A percentile compares a stretch with the other conserved stretches of the same genome.
phyloP scores from a whole-genome alignment of 257 asterid genomes.

The Capsicum rhomboideum region DNA sequence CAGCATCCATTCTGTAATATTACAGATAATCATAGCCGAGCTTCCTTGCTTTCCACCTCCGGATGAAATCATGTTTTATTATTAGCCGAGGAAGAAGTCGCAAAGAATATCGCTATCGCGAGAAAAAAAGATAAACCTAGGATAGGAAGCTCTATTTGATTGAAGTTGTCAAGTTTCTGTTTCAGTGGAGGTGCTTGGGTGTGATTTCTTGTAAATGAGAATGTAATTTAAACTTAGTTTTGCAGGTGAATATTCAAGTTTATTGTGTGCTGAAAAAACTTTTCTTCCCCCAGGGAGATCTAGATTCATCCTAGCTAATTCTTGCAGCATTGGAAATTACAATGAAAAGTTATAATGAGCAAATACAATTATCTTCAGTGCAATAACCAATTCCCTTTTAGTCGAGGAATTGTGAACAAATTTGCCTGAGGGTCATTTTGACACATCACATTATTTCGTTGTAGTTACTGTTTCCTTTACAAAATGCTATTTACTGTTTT shows the following conservation, averaged over 20 bases:
- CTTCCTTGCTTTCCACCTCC: not conserved
- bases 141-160: not conserved
- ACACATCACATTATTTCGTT: too few relatives aligned
- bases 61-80: not conserved
- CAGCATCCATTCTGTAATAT: constrained; percentile 62
- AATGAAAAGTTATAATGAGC: not conserved
- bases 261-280: not conserved
- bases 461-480: too few relatives aligned
- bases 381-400: too few relatives aligned
- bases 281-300: not conserved
- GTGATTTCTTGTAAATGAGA: not conserved
- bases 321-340: not conserved
- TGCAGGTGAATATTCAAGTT: not conserved
- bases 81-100: not conserved
- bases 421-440: not conserved
- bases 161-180: not conserved
- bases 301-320: too few relatives aligned
- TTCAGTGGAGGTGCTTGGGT: not conserved
- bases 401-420: not conserved
- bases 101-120: not conserved
- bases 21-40: constrained; percentile 29
- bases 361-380: not conserved
- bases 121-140: not conserved
- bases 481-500: too few relatives aligned
- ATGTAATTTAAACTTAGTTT: not conserved